Percentiles rank a stretch among this genome's conserved stretches.
phyloP scores from a whole-genome alignment of 1,284 basidiomycete species.

The Cryptococcus maquisensis region DNA sequence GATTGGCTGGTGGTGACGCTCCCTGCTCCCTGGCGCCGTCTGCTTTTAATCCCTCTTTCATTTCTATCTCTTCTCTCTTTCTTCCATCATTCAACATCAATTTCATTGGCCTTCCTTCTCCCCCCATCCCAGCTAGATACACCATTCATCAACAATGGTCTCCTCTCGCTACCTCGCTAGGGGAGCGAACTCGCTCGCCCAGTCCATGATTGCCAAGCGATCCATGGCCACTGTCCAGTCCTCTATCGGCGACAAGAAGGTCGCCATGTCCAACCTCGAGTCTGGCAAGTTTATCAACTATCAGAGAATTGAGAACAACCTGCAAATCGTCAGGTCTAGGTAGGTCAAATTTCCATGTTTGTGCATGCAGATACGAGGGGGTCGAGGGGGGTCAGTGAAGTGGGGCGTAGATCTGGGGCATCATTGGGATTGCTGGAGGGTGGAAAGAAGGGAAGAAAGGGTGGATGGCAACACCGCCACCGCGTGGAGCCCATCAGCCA shows the following conservation, averaged over 20 bases:
- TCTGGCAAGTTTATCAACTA: constrained; percentile 84
- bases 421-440: background rate
- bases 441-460: background rate
- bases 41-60: background rate
- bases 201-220: constrained; percentile 18
- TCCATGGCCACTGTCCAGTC: constrained; percentile 42
- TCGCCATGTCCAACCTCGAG: constrained; percentile 85
- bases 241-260: constrained; percentile 81
- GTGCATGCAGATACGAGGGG: background rate
- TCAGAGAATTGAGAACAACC: constrained; percentile 94
- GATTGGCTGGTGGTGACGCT: too few relatives aligned
- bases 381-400: background rate
- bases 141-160: constrained; percentile 21
- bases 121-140: too few relatives aligned
- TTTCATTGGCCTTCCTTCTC: background rate
- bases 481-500: background rate
- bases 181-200: constrained; percentile 26
- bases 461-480: background rate
- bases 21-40: background rate
- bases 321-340: constrained; percentile 75
- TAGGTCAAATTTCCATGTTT: constrained; percentile 48
- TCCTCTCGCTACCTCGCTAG: constrained; percentile 30
- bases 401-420: background rate
- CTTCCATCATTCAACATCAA: background rate
- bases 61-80: constrained; percentile 1